These are phyloP conservation scores for Anisogramma anomala DNA, from an alignment of 2,329 filamentous ascomycete genomes.

Conservation along the genomic window DNA sequence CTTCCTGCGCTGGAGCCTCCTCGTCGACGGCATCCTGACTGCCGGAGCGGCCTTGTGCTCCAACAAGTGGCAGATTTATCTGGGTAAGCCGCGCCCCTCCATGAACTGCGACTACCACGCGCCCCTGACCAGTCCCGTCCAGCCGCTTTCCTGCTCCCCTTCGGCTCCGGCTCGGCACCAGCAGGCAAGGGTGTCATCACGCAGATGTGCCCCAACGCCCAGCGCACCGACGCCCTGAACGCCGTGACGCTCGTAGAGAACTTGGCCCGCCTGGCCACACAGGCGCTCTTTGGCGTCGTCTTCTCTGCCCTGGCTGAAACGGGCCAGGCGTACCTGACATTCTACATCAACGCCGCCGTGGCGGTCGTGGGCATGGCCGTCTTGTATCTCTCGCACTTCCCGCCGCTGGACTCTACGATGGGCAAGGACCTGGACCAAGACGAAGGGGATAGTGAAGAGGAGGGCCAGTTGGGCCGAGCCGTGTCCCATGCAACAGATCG, in stretches of 20 bases:
- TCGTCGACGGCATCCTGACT: constrained; percentile 54
- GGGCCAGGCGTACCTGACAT: constrained; percentile 50
- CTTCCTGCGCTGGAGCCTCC: constrained; percentile 53
- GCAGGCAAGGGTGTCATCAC: constrained; percentile 64
- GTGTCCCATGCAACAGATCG: constrained; percentile 13
- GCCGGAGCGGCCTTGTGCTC: constrained; percentile 51
- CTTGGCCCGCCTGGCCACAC: constrained; percentile 50
- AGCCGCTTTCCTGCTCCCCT: constrained; percentile 53
- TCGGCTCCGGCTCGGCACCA: constrained; percentile 57
- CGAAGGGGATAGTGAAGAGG: neutral
- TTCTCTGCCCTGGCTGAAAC: constrained; percentile 52
- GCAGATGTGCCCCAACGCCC: constrained; percentile 51
- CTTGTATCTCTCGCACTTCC: constrained; percentile 32
- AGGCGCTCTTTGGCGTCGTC: constrained; percentile 54
- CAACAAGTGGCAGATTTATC: constrained; percentile 55
- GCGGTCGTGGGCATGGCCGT: constrained; percentile 35
- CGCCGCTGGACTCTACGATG: constrained; percentile 26
- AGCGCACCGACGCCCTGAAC: constrained; percentile 55
- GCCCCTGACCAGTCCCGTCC: no score
- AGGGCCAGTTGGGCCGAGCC: constrained; percentile 1
- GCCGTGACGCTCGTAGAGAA: constrained; percentile 62
- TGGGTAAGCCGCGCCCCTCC: constrained; percentile 28
- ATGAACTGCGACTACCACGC: no score
- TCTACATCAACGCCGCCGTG: constrained; percentile 54
- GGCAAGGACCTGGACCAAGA: constrained; percentile 18